These are phyloP conservation scores for Colletotrichum liaoningense DNA, from an alignment of 2,329 filamentous ascomycete species.

Conservation along the genomic window DNA sequence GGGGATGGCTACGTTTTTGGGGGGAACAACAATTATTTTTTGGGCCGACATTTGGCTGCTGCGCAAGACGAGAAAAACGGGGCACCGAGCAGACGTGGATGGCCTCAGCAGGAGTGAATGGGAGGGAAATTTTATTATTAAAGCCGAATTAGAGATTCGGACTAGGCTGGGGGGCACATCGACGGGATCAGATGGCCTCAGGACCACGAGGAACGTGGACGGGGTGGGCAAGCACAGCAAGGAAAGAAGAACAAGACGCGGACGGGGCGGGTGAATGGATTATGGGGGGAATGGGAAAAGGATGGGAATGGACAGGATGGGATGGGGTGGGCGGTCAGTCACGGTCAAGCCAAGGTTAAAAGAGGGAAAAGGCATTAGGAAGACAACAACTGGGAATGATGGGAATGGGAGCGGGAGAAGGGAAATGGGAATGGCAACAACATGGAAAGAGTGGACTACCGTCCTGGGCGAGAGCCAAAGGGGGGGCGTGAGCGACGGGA, in stretches of 20 bases:
- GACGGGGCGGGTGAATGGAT: constrained; percentile 5
- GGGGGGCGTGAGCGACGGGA: constrained; percentile 19
- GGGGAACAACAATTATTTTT: constrained; percentile 56
- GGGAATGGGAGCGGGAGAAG: constrained; percentile 28
- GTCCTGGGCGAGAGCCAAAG: constrained; percentile 31
- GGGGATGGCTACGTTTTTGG: constrained; percentile 66
- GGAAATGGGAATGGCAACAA: constrained; percentile 40
- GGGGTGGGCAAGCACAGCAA: neutral
- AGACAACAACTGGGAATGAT: constrained; percentile 29
- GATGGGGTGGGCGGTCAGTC: constrained; percentile 21
- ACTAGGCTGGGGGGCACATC: constrained; percentile 34
- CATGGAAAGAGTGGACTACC: constrained; percentile 31
- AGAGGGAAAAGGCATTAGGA: constrained; percentile 16
- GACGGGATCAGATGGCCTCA: constrained; percentile 37
- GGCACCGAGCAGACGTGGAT: constrained; percentile 47
- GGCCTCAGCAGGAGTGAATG: constrained; percentile 35
- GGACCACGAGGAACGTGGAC: constrained; percentile 38
- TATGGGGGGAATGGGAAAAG: constrained; percentile 1
- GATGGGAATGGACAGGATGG: constrained; percentile 10
- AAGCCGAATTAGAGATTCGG: constrained; percentile 37
- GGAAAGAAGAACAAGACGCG: neutral
- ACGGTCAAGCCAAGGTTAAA: neutral
- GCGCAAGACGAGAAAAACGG: constrained; percentile 58
- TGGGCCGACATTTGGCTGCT: constrained; percentile 47
- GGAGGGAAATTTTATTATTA: constrained; percentile 52